Base-by-base conservation (phyloP, 805 yeast genomes). In the Yamadazyma laniorum region DNA sequence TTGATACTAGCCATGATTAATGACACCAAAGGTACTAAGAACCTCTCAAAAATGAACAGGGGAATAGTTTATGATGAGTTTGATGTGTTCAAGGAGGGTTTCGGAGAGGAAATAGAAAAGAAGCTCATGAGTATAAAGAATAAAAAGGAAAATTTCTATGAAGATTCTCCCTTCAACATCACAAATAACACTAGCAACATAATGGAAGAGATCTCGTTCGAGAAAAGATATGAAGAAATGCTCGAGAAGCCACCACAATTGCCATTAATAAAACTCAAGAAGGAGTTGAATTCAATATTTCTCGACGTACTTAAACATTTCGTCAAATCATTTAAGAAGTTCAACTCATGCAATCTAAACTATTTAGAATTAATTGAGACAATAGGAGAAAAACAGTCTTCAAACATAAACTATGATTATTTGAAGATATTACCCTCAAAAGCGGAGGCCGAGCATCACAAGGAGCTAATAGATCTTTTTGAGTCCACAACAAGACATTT, bases 1-100 rank as follows among this genome's bases (percentile, higher is more conserved):
- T 51, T 67, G 7, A 66, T 68, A 4, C 49, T 67, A 17, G 65
- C 68, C 3, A 65, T 68, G 65, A 49, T 66, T 6, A 55, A 63
- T 42, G 74, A 68, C 39, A 43, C 40, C 22, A 46, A 46, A 11
- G 73, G 73, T 1, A 59, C 51, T 1, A 52, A 49, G 18, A 36
- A 42, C 23, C 44, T 64, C 12, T 25, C 44, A 6, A 35, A 50
- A 3, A 34, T 53, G 35, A 49, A 55, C 33, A 48, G 64, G 32
- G 70, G 70, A 4, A 42, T 68, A 11, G 62, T 65, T 1, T 62
- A 63, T 34, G 52, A 56, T 27, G 51, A 65, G 29, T 34, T 44
- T 14, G 25, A 35, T 5, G 39, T 55, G 37, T 63, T 55, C 38
- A 52, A 52, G 12, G 48, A 51, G 34, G 72, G 71, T 1, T 59